phyloP scores from a whole-genome alignment of 1,284 basidiomycete genomes.

The Austroboletus novae-zelandiae region DNA sequence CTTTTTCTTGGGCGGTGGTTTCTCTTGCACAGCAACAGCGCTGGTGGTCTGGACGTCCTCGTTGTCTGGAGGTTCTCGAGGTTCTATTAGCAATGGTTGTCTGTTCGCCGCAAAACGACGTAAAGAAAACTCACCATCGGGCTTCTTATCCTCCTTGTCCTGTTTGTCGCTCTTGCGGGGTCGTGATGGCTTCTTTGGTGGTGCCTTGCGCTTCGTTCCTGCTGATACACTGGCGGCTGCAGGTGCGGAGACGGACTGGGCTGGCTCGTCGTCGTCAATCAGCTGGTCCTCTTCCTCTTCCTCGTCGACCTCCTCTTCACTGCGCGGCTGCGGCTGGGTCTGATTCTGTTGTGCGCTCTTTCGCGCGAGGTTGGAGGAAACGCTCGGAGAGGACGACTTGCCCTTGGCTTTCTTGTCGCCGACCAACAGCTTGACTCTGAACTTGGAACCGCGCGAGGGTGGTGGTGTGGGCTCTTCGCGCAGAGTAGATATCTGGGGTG shows the following conservation, averaged over 20 bases:
- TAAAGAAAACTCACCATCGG: conserved; percentile 27
- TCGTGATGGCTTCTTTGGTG: conserved; percentile 46
- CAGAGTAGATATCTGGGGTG: conserved; percentile 74
- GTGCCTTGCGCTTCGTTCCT: conserved; percentile 45
- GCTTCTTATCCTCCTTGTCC: conserved; percentile 36
- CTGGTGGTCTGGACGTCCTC: conserved; percentile 25
- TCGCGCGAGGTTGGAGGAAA: conserved; percentile 25
- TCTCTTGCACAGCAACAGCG: conserved; percentile 20
- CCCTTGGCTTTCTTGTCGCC: conserved; percentile 42
- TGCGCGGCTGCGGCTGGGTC: conserved; percentile 23
- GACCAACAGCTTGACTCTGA: conserved; percentile 51
- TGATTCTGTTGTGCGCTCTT: conserved; percentile 21
- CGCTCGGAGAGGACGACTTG: conserved; percentile 31
- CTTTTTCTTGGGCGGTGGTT: conserved; percentile 39
- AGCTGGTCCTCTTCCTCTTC: conserved; percentile 78
- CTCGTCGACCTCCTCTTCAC: conserved; percentile 47
- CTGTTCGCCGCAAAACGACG: conserved; percentile 11
- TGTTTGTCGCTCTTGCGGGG: conserved; percentile 44
- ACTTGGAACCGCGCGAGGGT: conserved; percentile 44
- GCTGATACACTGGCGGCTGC: conserved; percentile 23
- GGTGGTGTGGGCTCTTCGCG: conserved; percentile 68
- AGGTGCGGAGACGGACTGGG: conserved; percentile 31
- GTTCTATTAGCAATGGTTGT: conserved; percentile 30
- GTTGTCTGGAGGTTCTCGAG: conserved; percentile 26
- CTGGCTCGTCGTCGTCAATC: conserved; percentile 59